Conservation (phyloP, 2,329 filamentous ascomycete genomes). For the Daldinia sp. region DNA sequence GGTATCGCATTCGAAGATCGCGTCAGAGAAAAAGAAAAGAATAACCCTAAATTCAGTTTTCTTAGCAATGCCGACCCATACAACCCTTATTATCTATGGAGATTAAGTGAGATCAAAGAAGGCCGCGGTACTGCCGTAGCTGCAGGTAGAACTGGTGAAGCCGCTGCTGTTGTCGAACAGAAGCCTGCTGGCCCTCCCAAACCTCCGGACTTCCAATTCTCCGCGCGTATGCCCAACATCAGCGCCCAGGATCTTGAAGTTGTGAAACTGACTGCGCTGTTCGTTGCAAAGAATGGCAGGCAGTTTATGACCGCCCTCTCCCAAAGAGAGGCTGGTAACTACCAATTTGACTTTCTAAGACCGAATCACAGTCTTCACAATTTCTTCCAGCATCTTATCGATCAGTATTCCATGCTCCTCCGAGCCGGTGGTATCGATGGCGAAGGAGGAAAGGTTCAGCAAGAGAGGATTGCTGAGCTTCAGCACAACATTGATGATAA, state of each 20-base stretch:
- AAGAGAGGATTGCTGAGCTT: conserved; percentile 78
- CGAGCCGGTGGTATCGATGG: conserved; percentile 76
- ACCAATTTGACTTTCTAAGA: conserved; percentile 95
- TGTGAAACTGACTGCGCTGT: conserved; percentile 83
- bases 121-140: conserved; percentile 84
- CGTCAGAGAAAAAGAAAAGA: conserved; percentile 85
- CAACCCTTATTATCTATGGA: conserved; percentile 90
- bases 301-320: conserved; percentile 91
- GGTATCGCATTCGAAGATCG: conserved; percentile 80
- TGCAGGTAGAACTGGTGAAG: conserved; percentile 78
- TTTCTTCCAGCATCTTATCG: conserved; percentile 91
- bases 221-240: conserved; percentile 96
- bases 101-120: conserved; percentile 84
- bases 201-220: conserved; percentile 91
- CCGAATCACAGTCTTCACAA: conserved; percentile 96
- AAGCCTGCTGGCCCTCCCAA: conserved; percentile 86
- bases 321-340: conserved; percentile 89
- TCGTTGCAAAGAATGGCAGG: conserved; percentile 91
- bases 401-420: conserved; percentile 89
- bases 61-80: conserved; percentile 84
- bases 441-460: conserved; percentile 74
- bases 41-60: conserved; percentile 93
- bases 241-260: conserved; percentile 90
- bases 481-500: conserved; percentile 82
- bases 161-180: conserved; percentile 64